phyloP scores from a whole-genome alignment of 2,329 filamentous ascomycete species.

The Truncatella angustata region DNA sequence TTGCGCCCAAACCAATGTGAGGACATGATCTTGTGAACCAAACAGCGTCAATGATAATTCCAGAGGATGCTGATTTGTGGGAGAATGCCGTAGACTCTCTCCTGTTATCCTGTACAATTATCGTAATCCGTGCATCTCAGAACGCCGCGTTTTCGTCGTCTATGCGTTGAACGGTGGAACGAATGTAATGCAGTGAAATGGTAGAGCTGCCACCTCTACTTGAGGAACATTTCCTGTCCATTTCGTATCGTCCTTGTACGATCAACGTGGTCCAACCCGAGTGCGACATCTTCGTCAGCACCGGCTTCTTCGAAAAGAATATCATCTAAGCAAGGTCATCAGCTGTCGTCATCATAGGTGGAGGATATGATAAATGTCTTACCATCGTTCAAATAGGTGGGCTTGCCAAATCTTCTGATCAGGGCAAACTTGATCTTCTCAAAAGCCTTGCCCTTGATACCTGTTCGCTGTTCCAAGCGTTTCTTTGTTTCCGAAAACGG shows the following conservation, averaged over 20 bases:
- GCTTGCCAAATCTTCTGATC: conserved; percentile 67
- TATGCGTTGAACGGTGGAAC: too few species aligned
- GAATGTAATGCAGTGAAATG: too few species aligned
- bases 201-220: too few species aligned
- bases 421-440: conserved; percentile 98
- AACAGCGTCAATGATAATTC: too few species aligned
- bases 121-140: too few species aligned
- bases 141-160: too few species aligned
- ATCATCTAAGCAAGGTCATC: conserved; percentile 47
- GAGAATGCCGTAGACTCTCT: too few species aligned
- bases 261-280: conserved; percentile 67
- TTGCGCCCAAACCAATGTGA: too few species aligned
- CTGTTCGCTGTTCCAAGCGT: conserved; percentile 86
- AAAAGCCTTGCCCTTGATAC: conserved; percentile 95
- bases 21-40: too few species aligned
- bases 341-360: background rate
- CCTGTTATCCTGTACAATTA: too few species aligned
- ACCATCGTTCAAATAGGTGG: conserved; percentile 87
- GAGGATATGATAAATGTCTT: conserved; percentile 32
- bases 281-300: conserved; percentile 55
- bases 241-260: conserved; percentile 57
- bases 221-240: conserved; percentile 63
- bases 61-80: too few species aligned
- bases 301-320: conserved; percentile 50
- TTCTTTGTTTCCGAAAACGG: conserved; percentile 89